phyloP scores from a whole-genome alignment of 352 stramenopile species.

The Pythium biforme region DNA sequence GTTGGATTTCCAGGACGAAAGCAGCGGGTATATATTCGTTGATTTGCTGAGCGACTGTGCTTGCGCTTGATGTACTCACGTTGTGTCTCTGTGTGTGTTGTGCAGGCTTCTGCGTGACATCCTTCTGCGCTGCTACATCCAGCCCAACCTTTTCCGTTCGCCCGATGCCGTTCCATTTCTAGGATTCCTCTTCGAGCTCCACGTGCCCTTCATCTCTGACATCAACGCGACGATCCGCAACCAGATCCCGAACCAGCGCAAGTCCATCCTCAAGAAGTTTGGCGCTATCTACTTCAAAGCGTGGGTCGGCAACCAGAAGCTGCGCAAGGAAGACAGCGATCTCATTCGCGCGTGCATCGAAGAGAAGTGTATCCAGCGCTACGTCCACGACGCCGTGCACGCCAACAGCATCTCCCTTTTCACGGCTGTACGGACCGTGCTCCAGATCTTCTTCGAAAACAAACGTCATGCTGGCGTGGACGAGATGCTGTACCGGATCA shows the following conservation, averaged over 20 bases:
- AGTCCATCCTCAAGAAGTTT: constrained; percentile 79
- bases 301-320: constrained; percentile 60
- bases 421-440: constrained; percentile 54
- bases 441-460: constrained; percentile 87
- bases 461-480: constrained; percentile 79
- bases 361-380: constrained; percentile 81
- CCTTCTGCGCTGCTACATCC: constrained; percentile 85
- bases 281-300: constrained; percentile 82
- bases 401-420: constrained; percentile 68
- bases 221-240: constrained; percentile 90
- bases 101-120: constrained; percentile 69
- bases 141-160: constrained; percentile 81
- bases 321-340: constrained; percentile 22
- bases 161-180: constrained; percentile 82
- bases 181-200: constrained; percentile 84
- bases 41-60: too few species aligned
- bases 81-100: background rate
- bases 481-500: constrained; percentile 82
- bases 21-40: constrained; percentile 41
- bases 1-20: constrained; percentile 84
- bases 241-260: constrained; percentile 80
- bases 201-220: constrained; percentile 79
- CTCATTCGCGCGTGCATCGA: constrained; percentile 65
- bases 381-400: constrained; percentile 73
- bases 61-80: too few species aligned